Percentiles rank a stretch among this genome's conserved stretches.
Evolutionary conservation across 805 yeast genomes (phyloP).

Genomic region (Pichia sporocuriosa): DNA sequence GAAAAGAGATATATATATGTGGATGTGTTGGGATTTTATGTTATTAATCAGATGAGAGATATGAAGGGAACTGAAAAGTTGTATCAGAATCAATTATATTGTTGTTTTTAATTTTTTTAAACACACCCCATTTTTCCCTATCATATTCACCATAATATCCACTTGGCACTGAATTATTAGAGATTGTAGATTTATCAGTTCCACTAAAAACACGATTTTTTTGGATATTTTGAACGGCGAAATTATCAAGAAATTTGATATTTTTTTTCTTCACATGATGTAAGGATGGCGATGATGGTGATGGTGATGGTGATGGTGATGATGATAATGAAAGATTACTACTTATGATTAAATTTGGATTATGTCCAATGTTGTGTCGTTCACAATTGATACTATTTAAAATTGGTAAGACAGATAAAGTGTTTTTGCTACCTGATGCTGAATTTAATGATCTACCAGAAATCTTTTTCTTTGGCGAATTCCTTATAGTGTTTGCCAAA

Average conservation of each 20-base stretch:
- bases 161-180: slow-evolving; percentile 42
- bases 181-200: slow-evolving; percentile 16
- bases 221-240: background rate
- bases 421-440: background rate
- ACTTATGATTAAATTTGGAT: background rate
- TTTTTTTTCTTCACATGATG: no score
- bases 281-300: no score
- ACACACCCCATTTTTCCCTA: slow-evolving; percentile 56
- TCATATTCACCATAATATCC: slow-evolving; percentile 60
- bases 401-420: background rate
- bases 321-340: background rate
- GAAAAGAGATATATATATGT: background rate
- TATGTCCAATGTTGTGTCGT: background rate
- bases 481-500: slow-evolving; percentile 21
- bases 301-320: background rate
- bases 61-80: background rate
- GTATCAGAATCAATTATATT: background rate
- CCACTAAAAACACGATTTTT: slow-evolving; percentile 15
- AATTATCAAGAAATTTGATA: no score
- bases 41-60: no score
- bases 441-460: slow-evolving; percentile 7
- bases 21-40: background rate
- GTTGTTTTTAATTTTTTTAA: slow-evolving; percentile 27
- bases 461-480: slow-evolving; percentile 20
- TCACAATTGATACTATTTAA: slow-evolving; percentile 1